Percentiles rank a stretch among this genome's conserved stretches.
These are phyloP conservation scores for Dactylellina drechsleri DNA, from an alignment of 2,329 filamentous ascomycete species.

Conservation along the genomic window DNA sequence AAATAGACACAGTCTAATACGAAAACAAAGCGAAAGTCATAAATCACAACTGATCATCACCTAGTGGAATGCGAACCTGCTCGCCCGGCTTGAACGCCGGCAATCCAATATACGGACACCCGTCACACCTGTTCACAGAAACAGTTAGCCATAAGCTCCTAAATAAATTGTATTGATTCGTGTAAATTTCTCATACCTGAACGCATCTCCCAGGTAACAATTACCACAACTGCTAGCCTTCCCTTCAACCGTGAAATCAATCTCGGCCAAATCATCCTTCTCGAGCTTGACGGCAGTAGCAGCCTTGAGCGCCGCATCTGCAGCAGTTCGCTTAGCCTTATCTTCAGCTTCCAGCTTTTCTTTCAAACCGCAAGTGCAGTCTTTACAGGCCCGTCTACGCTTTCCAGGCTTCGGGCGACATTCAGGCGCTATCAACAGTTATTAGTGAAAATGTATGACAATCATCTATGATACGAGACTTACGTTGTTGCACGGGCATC, in stretches of 20 bases:
- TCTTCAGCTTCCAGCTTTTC: constrained; percentile 89
- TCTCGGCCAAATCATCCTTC: constrained; percentile 81
- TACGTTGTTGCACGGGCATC: constrained; percentile 81
- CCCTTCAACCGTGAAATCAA: constrained; percentile 97
- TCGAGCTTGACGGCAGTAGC: constrained; percentile 72
- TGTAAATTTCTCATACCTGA: constrained; percentile 61
- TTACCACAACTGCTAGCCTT: constrained; percentile 96
- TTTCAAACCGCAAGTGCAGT: constrained; percentile 94
- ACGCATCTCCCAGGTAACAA: constrained; percentile 91
- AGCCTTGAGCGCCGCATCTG: constrained; percentile 67
- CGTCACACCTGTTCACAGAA: constrained; percentile 65
- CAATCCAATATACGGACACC: constrained; percentile 86
- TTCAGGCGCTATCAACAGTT: constrained; percentile 73
- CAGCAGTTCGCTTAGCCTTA: constrained; percentile 71
- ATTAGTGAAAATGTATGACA: constrained; percentile 9
- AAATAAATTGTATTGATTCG: neutral
- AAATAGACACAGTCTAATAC: neutral
- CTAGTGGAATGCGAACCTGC: constrained; percentile 87
- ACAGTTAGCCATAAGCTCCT: constrained; percentile 56
- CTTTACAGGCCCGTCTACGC: constrained; percentile 92
- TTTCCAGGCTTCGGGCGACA: constrained; percentile 89
- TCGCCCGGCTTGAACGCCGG: constrained; percentile 97
- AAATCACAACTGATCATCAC: constrained; percentile 79
- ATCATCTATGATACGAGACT: constrained; percentile 61
- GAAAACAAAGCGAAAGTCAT: too few species aligned